A percentile compares a stretch with the other conserved stretches of the same genome.
Evolutionary conservation across 805 yeast genomes (phyloP).

Genomic region (Candida coquimbonensis): DNA sequence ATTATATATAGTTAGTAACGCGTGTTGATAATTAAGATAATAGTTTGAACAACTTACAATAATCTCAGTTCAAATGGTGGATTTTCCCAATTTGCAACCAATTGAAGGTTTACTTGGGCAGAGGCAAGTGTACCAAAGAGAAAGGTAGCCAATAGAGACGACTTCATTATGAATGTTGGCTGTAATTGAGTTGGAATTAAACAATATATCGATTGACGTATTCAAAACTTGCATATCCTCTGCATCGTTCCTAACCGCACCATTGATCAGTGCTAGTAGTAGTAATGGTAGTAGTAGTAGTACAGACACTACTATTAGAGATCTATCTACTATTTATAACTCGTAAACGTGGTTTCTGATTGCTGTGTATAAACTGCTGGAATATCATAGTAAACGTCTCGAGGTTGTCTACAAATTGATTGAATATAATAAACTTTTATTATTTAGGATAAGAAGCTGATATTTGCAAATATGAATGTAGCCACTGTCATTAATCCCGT

Average conservation of each 20-base stretch:
- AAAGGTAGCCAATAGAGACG: neutral
- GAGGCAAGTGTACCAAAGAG: neutral
- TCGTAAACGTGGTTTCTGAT: no score
- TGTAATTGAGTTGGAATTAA: no score
- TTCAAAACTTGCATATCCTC: no score
- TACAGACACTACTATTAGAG: no score
- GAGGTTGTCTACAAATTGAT: no score
- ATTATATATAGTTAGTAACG: neutral
- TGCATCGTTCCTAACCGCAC: no score
- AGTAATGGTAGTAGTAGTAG: no score
- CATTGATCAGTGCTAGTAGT: no score
- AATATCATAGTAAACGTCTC: no score
- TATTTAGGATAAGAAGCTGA: constrained; percentile 1
- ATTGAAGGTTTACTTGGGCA: constrained; percentile 16
- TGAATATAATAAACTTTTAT: neutral
- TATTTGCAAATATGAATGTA: neutral
- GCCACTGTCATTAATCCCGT: constrained; percentile 2
- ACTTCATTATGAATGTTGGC: neutral
- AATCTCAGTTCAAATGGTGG: constrained; percentile 22
- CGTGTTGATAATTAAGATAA: neutral
- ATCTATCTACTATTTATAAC: no score
- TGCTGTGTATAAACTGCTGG: no score
- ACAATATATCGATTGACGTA: no score
- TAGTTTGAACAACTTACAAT: constrained; percentile 14
- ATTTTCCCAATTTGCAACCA: constrained; percentile 23